Evolutionary conservation across 495 filamentous ascomycete species (phyloP), one percentile per base, ranked within the genome.

Genomic region (Penicillium robsamsonii): DNA sequence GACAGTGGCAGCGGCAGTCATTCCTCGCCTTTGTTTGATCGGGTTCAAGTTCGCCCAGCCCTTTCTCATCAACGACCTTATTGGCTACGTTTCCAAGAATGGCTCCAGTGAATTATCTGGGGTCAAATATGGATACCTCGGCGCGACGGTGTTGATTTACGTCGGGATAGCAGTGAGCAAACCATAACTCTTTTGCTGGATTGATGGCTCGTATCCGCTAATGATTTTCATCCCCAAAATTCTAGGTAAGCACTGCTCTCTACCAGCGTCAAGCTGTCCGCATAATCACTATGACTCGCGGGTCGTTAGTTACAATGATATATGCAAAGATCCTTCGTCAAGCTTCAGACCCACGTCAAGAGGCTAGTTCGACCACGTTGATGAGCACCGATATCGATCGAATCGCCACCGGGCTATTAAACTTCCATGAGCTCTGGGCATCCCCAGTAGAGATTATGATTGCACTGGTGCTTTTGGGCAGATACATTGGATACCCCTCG

Each of bases 11-110:
- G 35, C 35, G 35, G 35, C 35, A 38, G 35, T 38, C 13, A 12
- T 12, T 8, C 51, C 51, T 46, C 51, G 51, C 18, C 25, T 54
- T 11, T 24, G 31, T 27, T 30, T 54, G 27, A 37, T 24, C 38
- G 51, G 8, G 10, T 54, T 54, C 30, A 54, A 33, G 11, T 54
- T 54, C 18, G 44, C 40, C 22, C 51, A 54, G 20, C 51, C 51
- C 22, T 54, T 54, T 37, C n/a, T 54, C 27, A 45, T 54, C 31
- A 46, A 41, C 18, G 18, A 41, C 4, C 12, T 42, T 12, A 43
- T 54, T 4, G 5, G 37, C 15, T 54, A 54, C 30, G 33, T 53
- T 4, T 38, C 35, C 35, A 12, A 38, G 4, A 38, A 38, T 12
- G 35, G 13, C 35, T 38, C 35, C 27, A 43, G 22, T 30, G 24